Evolutionary conservation across 306 rosid species (phyloP).

Genomic region (Lupinus albus): DNA sequence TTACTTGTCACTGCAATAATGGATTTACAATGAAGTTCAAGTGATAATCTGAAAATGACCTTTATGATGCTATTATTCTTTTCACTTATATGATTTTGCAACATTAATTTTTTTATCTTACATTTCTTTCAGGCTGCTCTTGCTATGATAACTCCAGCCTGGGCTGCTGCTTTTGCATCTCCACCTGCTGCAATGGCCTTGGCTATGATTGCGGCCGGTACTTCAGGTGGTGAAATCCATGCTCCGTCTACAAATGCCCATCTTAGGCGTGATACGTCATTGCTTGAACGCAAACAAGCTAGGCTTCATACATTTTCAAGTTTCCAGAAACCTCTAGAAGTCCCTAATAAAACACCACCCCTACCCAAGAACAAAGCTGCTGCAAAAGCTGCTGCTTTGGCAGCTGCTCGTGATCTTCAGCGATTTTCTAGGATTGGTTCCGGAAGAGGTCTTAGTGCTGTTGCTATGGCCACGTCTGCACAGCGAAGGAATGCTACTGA

Average conservation of each 20-base stretch:
- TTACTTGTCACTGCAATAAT: slow-evolving; percentile 25
- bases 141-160: slow-evolving; percentile 84
- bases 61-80: slow-evolving; percentile 14
- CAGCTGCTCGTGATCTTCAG: slow-evolving; percentile 92
- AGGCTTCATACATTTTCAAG: slow-evolving; percentile 90
- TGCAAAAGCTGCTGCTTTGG: slow-evolving; percentile 92
- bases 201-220: slow-evolving; percentile 99
- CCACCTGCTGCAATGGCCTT: slow-evolving; percentile 99
- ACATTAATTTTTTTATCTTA: slow-evolving; percentile 25
- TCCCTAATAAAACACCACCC: slow-evolving; percentile 59
- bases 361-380: slow-evolving; percentile 91
- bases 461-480: slow-evolving; percentile 99
- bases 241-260: slow-evolving; percentile 60
- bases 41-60: slow-evolving; percentile 9
- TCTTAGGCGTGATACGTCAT: slow-evolving; percentile 82
- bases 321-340: slow-evolving; percentile 81
- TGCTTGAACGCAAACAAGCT: slow-evolving; percentile 77
- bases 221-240: slow-evolving; percentile 79
- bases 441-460: slow-evolving; percentile 98
- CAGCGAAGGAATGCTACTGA: slow-evolving; percentile 85
- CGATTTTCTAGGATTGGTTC: slow-evolving; percentile 90
- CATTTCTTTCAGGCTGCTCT: slow-evolving; percentile 78
- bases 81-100: slow-evolving; percentile 30
- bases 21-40: slow-evolving; percentile 5
- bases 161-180: slow-evolving; percentile 99